Evolutionary conservation across 352 stramenopile genomes (phyloP), one percentile per base, ranked within the genome.

Genomic region (Phytophthora podocarpi): DNA sequence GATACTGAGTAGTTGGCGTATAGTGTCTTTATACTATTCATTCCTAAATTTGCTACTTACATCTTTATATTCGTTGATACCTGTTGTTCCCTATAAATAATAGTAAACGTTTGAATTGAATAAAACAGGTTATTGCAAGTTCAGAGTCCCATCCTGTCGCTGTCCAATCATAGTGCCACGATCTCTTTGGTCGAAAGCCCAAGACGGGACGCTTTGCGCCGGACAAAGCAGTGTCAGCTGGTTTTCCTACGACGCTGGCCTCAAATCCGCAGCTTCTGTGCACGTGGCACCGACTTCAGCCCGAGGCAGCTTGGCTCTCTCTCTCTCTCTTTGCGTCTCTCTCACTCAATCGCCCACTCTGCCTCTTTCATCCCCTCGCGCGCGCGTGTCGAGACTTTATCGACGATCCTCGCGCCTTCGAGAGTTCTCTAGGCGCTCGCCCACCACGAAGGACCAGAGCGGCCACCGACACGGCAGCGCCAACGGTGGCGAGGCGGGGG

Each of bases 381-480:
- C 46, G 45, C 39, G 20, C 37, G 27, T 53, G 49, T 59, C 52
- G 31, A 47, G 31, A 42, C 34, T 27, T 37, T 20, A 7, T 10
- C 34, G 31, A 42, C 51, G 28, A 36, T 32, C 21, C 10, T 37
- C 18, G 59, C 10, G 15, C 21, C 39, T 40, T n/a, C 9, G 27
- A 51, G 43, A 9, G 27, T 3, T 18, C 13, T 39, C 16, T 3
- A 34, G 52, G 52, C 41, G 52, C 30, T 49, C 24, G 43, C 42
- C 24, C 35, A 78, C 57, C 31, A 78, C 70, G 70, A 73, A 64
- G 64, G 37, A 75, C 26, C 43, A 46, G 28, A 52, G 47, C 35
- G 31, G 21, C 40, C 47, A 56, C 40, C 43, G 31, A 45, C 50
- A 57, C 27, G 45, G n/a, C 37, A 65, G 51, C 48, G 53, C 21